A percentile compares a stretch with the other conserved stretches of the same genome.
Conservation (phyloP, 768 basidiomycete genomes). For the Chlorophyllum brunneum region DNA sequence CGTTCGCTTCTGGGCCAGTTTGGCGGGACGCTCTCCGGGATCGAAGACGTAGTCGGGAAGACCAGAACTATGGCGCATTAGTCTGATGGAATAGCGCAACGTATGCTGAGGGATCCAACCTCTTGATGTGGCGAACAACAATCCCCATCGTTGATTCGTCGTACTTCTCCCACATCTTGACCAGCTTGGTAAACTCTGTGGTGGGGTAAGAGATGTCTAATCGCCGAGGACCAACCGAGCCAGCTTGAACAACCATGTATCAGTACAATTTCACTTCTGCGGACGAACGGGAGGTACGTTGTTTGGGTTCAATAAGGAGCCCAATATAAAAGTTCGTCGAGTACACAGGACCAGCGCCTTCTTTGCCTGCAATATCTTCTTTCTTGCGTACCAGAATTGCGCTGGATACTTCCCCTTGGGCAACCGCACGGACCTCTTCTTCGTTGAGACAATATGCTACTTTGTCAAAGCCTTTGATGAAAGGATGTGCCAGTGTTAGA, state of each 20-base stretch:
- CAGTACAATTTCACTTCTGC: slow-evolving; percentile 7
- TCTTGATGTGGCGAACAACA: slow-evolving; percentile 88
- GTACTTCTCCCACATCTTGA: slow-evolving; percentile 94
- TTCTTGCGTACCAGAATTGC: slow-evolving; percentile 68
- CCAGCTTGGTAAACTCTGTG: slow-evolving; percentile 89
- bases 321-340: slow-evolving; percentile 99
- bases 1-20: slow-evolving; percentile 66
- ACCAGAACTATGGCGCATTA: slow-evolving; percentile 43
- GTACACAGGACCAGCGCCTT: slow-evolving; percentile 75
- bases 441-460: slow-evolving; percentile 78
- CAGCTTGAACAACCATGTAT: slow-evolving; percentile 44
- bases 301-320: slow-evolving; percentile 86
- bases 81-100: neutral
- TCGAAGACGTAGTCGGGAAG: slow-evolving; percentile 85
- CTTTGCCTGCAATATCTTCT: slow-evolving; percentile 74
- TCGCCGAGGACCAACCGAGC: slow-evolving; percentile 70
- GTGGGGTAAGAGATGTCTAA: slow-evolving; percentile 98
- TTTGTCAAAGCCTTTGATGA: slow-evolving; percentile 91
- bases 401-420: slow-evolving; percentile 82
- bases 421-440: slow-evolving; percentile 84
- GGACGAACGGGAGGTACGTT: slow-evolving; percentile 45
- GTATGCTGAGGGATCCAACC: slow-evolving; percentile 38
- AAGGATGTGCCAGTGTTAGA: slow-evolving; percentile 89
- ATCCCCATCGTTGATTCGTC: slow-evolving; percentile 93
- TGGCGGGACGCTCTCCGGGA: slow-evolving; percentile 72